phyloP scores from a whole-genome alignment of 2,329 filamentous ascomycete species.

The Cyphellophora attinorum region DNA sequence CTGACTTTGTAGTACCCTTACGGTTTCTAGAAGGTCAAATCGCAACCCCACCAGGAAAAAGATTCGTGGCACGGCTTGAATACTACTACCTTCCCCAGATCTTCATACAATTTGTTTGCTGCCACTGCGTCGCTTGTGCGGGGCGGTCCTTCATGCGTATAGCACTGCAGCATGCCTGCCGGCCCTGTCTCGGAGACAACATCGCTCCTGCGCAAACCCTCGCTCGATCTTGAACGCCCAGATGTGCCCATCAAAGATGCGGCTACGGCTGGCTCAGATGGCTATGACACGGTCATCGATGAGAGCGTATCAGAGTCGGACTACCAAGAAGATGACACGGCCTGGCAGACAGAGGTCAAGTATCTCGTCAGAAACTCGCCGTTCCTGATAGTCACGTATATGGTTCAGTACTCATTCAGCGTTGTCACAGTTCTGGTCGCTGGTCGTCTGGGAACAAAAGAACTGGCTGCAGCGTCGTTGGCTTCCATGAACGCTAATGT shows the following conservation, averaged over 20 bases:
- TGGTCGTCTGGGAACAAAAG: constrained; percentile 55
- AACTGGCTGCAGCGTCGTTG: constrained; percentile 50
- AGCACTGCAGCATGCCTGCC: constrained; percentile 10
- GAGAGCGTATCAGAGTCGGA: constrained; percentile 6
- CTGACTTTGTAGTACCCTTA: no score
- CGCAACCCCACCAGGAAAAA: no score
- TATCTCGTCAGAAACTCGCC: constrained; percentile 15
- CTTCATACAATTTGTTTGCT: no score
- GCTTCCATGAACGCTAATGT: constrained; percentile 67
- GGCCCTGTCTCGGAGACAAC: constrained; percentile 12
- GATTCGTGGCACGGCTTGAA: no score
- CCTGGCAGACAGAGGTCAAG: constrained; percentile 15
- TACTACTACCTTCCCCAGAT: no score
- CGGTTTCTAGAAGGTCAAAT: no score
- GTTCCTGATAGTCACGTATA: constrained; percentile 18
- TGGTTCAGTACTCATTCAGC: constrained; percentile 42
- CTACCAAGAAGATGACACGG: constrained; percentile 10
- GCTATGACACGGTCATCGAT: constrained; percentile 6
- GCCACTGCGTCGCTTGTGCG: no score
- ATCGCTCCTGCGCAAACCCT: constrained; percentile 14
- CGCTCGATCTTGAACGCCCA: constrained; percentile 11
- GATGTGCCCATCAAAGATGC: background rate
- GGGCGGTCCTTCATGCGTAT: no score
- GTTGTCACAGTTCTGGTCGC: constrained; percentile 62
- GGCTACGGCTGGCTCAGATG: background rate